These are phyloP conservation scores for Cryptococcus floricola DNA, from an alignment of 1,284 basidiomycete species.

Conservation along the genomic window DNA sequence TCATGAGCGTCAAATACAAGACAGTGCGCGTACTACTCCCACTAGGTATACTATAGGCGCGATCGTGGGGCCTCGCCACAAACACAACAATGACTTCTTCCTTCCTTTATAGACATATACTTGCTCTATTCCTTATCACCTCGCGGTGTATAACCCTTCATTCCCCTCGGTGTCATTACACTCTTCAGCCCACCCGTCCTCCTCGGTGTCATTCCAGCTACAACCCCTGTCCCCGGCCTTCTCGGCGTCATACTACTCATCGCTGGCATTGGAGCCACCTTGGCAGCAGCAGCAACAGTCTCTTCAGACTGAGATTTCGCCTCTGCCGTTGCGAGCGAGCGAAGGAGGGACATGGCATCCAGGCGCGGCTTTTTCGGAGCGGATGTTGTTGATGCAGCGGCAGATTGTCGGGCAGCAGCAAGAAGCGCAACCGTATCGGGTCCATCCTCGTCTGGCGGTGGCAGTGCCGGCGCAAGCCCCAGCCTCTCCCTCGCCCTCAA, in stretches of 20 bases:
- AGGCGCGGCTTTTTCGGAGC: neutral
- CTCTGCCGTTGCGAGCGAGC: conserved; percentile 41
- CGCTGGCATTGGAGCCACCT: conserved; percentile 21
- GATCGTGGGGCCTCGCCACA: no score
- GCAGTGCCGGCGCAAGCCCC: conserved; percentile 9
- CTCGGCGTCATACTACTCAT: conserved; percentile 11
- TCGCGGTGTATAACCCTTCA: neutral
- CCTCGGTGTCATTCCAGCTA: conserved; percentile 17
- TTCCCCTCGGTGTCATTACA: neutral
- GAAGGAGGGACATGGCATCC: conserved; percentile 43
- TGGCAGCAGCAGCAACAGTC: conserved; percentile 32
- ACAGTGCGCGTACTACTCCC: no score
- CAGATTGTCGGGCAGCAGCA: conserved; percentile 13
- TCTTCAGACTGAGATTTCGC: conserved; percentile 26
- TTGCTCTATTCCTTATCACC: neutral
- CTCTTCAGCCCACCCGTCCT: neutral
- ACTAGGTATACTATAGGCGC: no score
- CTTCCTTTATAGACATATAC: no score
- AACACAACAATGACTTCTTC: no score
- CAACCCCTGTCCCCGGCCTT: neutral
- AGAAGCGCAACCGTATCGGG: conserved; percentile 29
- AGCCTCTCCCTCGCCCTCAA: conserved; percentile 35
- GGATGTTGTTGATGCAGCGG: conserved; percentile 6
- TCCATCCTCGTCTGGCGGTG: conserved; percentile 21
- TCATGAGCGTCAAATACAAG: neutral